A percentile compares a stretch with the other conserved stretches of the same genome.
Evolutionary conservation across 805 yeast species (phyloP).

Genomic region (Candida coquimbonensis): DNA sequence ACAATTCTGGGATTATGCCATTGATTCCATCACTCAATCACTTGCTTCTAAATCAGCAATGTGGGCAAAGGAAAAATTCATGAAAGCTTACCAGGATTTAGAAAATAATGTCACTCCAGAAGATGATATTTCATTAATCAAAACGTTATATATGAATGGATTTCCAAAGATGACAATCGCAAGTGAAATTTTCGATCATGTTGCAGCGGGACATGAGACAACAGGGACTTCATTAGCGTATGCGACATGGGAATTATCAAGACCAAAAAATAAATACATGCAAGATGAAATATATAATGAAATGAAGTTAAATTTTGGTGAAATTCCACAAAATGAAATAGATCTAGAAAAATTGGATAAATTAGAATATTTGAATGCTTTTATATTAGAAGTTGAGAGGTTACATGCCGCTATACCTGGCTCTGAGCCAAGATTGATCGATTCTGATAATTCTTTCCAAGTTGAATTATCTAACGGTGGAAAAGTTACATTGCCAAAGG

Average conservation of each 20-base stretch:
- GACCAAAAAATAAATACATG: slow-evolving; percentile 36
- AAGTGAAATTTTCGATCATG: slow-evolving; percentile 53
- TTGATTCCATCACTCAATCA: slow-evolving; percentile 27
- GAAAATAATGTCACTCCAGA: slow-evolving; percentile 12
- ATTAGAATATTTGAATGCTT: slow-evolving; percentile 52
- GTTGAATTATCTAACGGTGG: slow-evolving; percentile 15
- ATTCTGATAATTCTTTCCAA: slow-evolving; percentile 21
- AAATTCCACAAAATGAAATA: slow-evolving; percentile 14
- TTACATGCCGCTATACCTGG: slow-evolving; percentile 71
- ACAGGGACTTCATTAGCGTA: slow-evolving; percentile 61
- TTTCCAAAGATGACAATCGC: slow-evolving; percentile 28
- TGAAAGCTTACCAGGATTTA: slow-evolving; percentile 15
- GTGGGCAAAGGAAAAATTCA: slow-evolving; percentile 36
- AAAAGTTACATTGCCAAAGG: slow-evolving; percentile 36
- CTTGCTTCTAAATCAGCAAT: slow-evolving; percentile 34
- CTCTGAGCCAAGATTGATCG: slow-evolving; percentile 53
- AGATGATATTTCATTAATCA: slow-evolving; percentile 13
- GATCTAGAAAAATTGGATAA: slow-evolving; percentile 39
- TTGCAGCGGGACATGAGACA: slow-evolving; percentile 75
- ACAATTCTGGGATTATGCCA: slow-evolving; percentile 31
- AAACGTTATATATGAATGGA: slow-evolving; percentile 19
- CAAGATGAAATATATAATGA: slow-evolving; percentile 47
- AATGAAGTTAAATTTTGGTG: slow-evolving; percentile 30
- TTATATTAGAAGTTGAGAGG: slow-evolving; percentile 53
- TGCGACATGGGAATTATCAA: slow-evolving; percentile 50